Evolutionary conservation across 768 basidiomycete species (phyloP).

Genomic region (Myochromella boudieri): DNA sequence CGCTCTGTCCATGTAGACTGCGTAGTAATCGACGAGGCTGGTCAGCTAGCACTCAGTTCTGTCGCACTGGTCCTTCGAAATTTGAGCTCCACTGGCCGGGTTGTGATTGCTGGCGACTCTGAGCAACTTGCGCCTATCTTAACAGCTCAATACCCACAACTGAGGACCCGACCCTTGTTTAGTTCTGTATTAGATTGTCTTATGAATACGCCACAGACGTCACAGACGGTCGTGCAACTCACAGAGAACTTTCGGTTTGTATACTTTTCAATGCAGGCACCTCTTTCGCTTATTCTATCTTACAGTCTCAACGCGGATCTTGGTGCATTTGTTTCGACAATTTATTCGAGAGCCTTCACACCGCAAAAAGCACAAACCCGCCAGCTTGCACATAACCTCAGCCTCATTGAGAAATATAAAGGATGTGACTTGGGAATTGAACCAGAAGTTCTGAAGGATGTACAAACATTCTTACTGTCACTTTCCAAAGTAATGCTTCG

Average conservation of each 20-base stretch:
- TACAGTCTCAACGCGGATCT: slow-evolving; percentile 49
- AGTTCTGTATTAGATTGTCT: slow-evolving; percentile 49
- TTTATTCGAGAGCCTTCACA: slow-evolving; percentile 47
- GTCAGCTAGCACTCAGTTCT: slow-evolving; percentile 47
- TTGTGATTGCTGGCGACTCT: slow-evolving; percentile 52
- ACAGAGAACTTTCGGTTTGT: slow-evolving; percentile 51
- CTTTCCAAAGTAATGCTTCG: slow-evolving; percentile 46
- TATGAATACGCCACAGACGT: slow-evolving; percentile 28
- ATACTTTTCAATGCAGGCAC: not conserved
- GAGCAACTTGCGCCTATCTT: slow-evolving; percentile 53
- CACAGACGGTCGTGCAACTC: slow-evolving; percentile 32
- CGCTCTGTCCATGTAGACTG: slow-evolving; percentile 39
- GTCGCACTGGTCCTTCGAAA: slow-evolving; percentile 45
- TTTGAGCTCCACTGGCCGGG: slow-evolving; percentile 34
- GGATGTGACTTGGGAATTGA: slow-evolving; percentile 21
- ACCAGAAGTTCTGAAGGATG: slow-evolving; percentile 21
- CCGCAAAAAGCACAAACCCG: slow-evolving; percentile 45
- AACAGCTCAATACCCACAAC: slow-evolving; percentile 43
- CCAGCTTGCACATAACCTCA: slow-evolving; percentile 35
- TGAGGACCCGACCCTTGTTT: slow-evolving; percentile 38
- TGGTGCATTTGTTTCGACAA: slow-evolving; percentile 53
- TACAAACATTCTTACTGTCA: slow-evolving; percentile 38
- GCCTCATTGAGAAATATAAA: slow-evolving; percentile 22
- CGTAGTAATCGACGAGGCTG: slow-evolving; percentile 50
- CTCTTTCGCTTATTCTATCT: not conserved